Base-by-base conservation (phyloP, 495 filamentous ascomycete genomes). In the Aspergillus affinis region DNA sequence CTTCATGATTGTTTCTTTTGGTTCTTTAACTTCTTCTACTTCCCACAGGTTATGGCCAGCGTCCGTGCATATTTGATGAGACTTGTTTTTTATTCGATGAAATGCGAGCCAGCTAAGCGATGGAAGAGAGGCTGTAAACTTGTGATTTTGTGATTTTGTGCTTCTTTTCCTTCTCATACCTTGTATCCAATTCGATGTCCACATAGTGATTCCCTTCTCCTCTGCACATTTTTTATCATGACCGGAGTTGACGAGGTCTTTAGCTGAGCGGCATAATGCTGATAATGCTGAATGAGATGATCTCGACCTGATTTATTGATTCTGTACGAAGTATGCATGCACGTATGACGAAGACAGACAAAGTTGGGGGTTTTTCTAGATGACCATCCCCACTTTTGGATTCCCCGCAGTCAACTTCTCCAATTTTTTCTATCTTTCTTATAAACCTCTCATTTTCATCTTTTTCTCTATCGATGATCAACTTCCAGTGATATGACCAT, bases 181-280 rank as follows among this genome's bases (percentile, higher is more conserved):
- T 55, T 65, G 55, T 61, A 61, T 30, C 46, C 58, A 49, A 59
- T 58, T 57, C 50, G 48, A 62, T 64, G 61, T 65, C 36, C 53
- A 58, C 36, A 60, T 61, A 64, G 62, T 55, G 62, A 61, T 61
- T 64, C 62, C 62, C 62, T 64, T 61, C 62, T 58, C 55, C 54
- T 45, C 51, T 61, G 61, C 61, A 64, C 60, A 64, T 20, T 20
- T 50, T 59, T 49, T 45, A 50, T 13, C 51, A 41, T 41, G 36
- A 32, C 30, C 30, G 30, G 30, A 12, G 30, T 32, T 32, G 30
- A 32, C 30, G 30, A 32, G 30, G 30, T 7, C 30, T 30, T 8
- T 32, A 32, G 30, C 10, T 32, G 30, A 32, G 7, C 30, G 30
- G 36, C 36, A 41, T 13, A 17, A 13, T 41, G 13, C 30, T 32